phyloP scores from a whole-genome alignment of 345 rosid genomes.

The Boechera divaricarpa region DNA sequence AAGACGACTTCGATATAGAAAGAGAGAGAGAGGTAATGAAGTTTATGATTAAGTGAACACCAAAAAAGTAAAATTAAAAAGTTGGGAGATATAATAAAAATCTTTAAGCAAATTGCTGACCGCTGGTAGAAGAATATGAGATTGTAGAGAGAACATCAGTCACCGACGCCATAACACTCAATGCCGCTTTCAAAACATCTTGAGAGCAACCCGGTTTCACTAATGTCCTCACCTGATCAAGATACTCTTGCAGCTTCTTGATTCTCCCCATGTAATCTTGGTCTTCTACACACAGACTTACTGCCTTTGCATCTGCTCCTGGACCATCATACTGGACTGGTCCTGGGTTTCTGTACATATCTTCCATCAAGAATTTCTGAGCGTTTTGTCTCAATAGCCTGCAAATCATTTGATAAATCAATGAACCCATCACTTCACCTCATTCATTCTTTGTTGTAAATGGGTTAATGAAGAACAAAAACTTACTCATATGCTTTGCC shows the following conservation, averaged over 20 bases:
- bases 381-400: conserved; percentile 85
- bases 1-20: conserved; percentile 19
- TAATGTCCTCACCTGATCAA: conserved; percentile 83
- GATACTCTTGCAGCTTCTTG: conserved; percentile 85
- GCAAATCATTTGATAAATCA: conserved; percentile 31
- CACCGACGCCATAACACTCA: conserved; percentile 91
- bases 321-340: conserved; percentile 96
- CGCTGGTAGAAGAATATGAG: conserved; percentile 58
- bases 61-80: not conserved
- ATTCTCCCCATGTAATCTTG: conserved; percentile 99
- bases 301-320: conserved; percentile 86
- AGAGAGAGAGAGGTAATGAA: not conserved
- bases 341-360: conserved; percentile 93
- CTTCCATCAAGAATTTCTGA: conserved; percentile 75
- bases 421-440: not conserved
- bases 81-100: not conserved
- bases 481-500: conserved; percentile 96
- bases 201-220: conserved; percentile 98
- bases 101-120: conserved; percentile 37
- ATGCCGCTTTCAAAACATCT: conserved; percentile 93
- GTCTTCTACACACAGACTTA: conserved; percentile 87
- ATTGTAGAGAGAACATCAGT: conserved; percentile 83
- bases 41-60: conserved; percentile 12
- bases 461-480: not conserved
- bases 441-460: not conserved